Conservation (phyloP, 2,329 filamentous ascomycete species). For the Fusarium kyushuense region DNA sequence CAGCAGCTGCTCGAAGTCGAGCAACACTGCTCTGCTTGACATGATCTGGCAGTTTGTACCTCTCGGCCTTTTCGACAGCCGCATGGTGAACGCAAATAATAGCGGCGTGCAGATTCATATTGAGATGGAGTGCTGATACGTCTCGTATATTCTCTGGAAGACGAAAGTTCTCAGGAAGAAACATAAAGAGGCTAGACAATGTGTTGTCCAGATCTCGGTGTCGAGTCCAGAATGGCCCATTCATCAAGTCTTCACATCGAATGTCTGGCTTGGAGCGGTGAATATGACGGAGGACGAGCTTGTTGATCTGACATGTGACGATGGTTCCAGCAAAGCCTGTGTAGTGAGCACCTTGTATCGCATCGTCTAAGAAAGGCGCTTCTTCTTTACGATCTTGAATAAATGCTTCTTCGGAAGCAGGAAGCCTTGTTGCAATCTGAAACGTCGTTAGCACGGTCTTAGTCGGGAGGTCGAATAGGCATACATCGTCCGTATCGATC, state of each 20-base stretch:
- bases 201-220: constrained; percentile 87
- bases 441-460: constrained; percentile 10
- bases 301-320: constrained; percentile 82
- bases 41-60: constrained; percentile 72
- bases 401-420: constrained; percentile 82
- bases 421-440: constrained; percentile 81
- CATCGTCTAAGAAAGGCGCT: constrained; percentile 72
- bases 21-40: constrained; percentile 78
- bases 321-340: constrained; percentile 79
- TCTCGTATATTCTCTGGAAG: constrained; percentile 77
- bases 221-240: constrained; percentile 86
- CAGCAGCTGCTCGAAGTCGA: constrained; percentile 81
- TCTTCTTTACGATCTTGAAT: constrained; percentile 72
- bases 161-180: constrained; percentile 79
- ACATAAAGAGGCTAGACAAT: constrained; percentile 81
- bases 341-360: constrained; percentile 71
- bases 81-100: constrained; percentile 91
- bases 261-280: constrained; percentile 79
- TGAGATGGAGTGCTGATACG: constrained; percentile 81
- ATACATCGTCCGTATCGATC: constrained; percentile 77
- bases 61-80: constrained; percentile 84
- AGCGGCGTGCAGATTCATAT: constrained; percentile 89
- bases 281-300: constrained; percentile 82
- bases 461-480: not conserved
- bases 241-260: constrained; percentile 76